Conservation (phyloP, 73 alveolate species). For the Paramecium octaurelia region DNA sequence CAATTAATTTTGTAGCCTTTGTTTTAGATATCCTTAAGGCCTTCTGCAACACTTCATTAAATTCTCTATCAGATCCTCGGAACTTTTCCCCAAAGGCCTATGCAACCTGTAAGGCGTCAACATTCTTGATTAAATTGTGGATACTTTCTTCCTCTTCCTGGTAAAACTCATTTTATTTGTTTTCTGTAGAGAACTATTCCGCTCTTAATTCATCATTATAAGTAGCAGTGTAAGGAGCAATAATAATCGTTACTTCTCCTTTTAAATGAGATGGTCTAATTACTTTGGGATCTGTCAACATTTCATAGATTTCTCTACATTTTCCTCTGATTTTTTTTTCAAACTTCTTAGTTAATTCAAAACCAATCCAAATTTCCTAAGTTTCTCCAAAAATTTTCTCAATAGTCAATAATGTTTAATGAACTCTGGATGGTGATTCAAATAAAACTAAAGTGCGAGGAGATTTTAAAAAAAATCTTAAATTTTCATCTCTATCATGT, state of each 20-base stretch:
- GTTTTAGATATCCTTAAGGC: not conserved
- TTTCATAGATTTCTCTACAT: conserved; percentile 54
- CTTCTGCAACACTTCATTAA: not conserved
- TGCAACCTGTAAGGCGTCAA: not conserved
- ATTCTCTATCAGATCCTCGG: not conserved
- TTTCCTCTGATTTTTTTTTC: conserved; percentile 65
- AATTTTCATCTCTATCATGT: conserved; percentile 60
- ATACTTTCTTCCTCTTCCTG: not conserved
- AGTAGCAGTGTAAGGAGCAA: conserved; percentile 67
- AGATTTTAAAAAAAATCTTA: conserved; percentile 61
- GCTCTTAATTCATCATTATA: conserved; percentile 59
- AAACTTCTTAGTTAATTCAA: conserved; percentile 79
- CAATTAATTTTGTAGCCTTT: conserved; percentile 7
- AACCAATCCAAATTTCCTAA: conserved; percentile 69
- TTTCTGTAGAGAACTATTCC: not conserved
- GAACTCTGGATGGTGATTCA: conserved; percentile 46
- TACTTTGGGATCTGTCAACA: conserved; percentile 31
- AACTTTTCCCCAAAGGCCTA: not conserved
- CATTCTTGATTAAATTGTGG: not conserved
- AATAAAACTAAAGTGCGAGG: conserved; percentile 62
- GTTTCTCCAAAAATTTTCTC: conserved; percentile 71
- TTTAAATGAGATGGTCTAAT: conserved; percentile 58
- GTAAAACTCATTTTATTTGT: not conserved
- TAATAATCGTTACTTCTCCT: conserved; percentile 86
- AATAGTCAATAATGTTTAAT: not conserved